Base-by-base conservation (phyloP, 2,329 filamentous ascomycete genomes). In the Aspergillus ochraceus region DNA sequence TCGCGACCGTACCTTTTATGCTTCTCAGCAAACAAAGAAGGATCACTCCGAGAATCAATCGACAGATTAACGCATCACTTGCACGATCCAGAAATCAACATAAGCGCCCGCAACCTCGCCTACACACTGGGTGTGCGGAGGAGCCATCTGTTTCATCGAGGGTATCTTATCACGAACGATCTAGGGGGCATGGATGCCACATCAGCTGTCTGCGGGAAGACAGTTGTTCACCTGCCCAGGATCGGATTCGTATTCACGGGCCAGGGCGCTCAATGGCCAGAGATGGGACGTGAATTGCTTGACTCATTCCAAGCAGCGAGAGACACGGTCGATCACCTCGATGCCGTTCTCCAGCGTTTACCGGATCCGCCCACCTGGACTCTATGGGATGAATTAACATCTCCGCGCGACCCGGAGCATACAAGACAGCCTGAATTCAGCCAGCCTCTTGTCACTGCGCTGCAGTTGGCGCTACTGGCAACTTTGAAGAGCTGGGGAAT, bases 221-320 rank as follows among this genome's bases (percentile, higher is more conserved):
- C 45, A 20, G 20, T 10, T n/a, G 10, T 32, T 17, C 24, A 39
- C 2, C 5, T 51, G 1, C 54, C 59, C 5, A 52, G n/a, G 2
- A 26, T 68, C 4, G 61, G 54, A 10, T 64, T 68, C 49, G 58
- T 68, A 1, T 68, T 68, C 47, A 68, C 66, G 0, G 66, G 66
- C 1, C 66, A 68, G 55, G 68, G 68, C 0, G 67, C 68, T 1
- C 68, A 70, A 20, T 70, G 67, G 67, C 46, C 63, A 3, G 29
- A 57, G 19, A 70, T 68, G 66, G 66, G 65, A 4, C 4, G 30
- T 2, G 46, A 55, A 2, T 50, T 69, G 24, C n/a, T 54, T 12
- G 2, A 36, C 26, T 19, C 20, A 24, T 52, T 53, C 24, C 22
- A 46, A 12, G 8, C 19, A 6, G 51, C 46, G 2, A 54, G 36